Evolutionary conservation across 2,329 filamentous ascomycete genomes (phyloP), one percentile per base, ranked within the genome.

Genomic region (Colletotrichum cuscutae): DNA sequence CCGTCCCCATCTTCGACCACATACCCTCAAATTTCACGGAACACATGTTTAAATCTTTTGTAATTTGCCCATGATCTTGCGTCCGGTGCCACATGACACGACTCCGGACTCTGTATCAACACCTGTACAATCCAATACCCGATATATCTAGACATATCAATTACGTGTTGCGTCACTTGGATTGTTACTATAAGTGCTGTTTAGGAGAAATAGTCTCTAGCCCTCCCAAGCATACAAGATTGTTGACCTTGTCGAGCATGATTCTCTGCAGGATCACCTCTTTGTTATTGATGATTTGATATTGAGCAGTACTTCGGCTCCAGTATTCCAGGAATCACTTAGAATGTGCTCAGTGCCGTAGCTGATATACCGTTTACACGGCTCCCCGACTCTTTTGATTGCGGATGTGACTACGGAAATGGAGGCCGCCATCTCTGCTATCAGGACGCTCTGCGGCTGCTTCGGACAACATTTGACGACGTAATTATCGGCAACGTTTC

Each of bases 31-130:
- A 32, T 2, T 22, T 52, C 37, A 37, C 7, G 32, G 19, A 52
- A 35, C 15, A 35, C 62, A 59, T 54, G 24, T 49, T 22, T 35
- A 53, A 53, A 26, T 42, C 30, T 32, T 37, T 11, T 57, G 30
- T 65, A 30, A 22, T 42, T 32, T 56, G 12, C 13, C 11, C 28
- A 9, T 32, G 26, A 15, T 30, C 22, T 12, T 28, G 22, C 7
- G 26, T 30, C n/a, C 5, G 11, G 56, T 65, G 46, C 11, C 32
- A 61, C 60, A 56, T 72, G 19, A 35, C 66, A 65, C 54, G 15
- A 28, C 32, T 15, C 60, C 56, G 64, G 66, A 70, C 60, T 56
- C 26, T 72, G 70, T 72, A 72, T 32, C 60, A 70, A 57, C 54
- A 60, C 15, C 30, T 65, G 54, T 70, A 72, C 66, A 65, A 61